Conservation (phyloP, 768 basidiomycete genomes). For the Myochromella boudieri region DNA sequence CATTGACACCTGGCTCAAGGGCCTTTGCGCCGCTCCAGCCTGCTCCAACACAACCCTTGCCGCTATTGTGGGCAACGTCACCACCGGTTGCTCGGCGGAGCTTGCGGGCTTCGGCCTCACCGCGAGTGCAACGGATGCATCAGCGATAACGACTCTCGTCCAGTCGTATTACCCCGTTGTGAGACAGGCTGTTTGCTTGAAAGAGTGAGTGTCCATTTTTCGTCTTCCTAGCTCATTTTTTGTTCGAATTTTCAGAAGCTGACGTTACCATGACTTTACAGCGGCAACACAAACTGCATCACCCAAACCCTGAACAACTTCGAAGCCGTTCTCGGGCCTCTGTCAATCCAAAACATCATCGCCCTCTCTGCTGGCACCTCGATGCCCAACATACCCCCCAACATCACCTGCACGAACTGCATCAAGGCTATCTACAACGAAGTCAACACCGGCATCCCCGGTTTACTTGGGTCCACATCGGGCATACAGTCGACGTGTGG, state of each 20-base stretch:
- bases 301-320: constrained; percentile 56
- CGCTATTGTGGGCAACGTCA: constrained; percentile 51
- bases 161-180: constrained; percentile 56
- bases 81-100: constrained; percentile 44
- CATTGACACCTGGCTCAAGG: constrained; percentile 60
- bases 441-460: constrained; percentile 35
- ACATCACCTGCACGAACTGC: constrained; percentile 52
- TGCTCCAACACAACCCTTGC: constrained; percentile 65
- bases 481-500: constrained; percentile 43
- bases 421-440: constrained; percentile 50
- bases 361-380: constrained; percentile 13
- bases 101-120: constrained; percentile 29
- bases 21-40: constrained; percentile 47
- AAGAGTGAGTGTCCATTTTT: constrained; percentile 50
- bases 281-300: constrained; percentile 47
- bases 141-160: constrained; percentile 34
- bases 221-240: not conserved
- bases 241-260: not conserved
- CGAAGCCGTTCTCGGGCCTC: constrained; percentile 37
- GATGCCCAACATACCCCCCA: constrained; percentile 23
- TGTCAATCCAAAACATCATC: constrained; percentile 33
- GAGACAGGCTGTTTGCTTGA: constrained; percentile 58
- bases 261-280: constrained; percentile 9
- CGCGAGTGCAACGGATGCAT: constrained; percentile 1
- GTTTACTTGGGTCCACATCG: constrained; percentile 21